Evolutionary conservation across 495 filamentous ascomycete species (phyloP), one percentile per base, ranked within the genome.

Genomic region (Choiromyces venosus): DNA sequence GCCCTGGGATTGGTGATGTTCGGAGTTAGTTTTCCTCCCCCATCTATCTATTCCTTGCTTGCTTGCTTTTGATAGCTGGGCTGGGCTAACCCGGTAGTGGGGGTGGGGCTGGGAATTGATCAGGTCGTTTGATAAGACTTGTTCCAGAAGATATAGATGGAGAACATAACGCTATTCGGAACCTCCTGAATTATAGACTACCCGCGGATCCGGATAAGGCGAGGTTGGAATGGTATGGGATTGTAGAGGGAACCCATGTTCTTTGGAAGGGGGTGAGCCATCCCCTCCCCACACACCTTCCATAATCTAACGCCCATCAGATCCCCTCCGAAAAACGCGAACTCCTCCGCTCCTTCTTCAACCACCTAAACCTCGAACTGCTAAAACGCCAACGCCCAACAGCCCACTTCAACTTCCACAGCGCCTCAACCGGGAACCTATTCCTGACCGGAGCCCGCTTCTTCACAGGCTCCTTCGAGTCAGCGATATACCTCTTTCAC

Each of bases 1-100:
- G 94, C 0, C 94, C 94, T 68, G 93, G 93, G 18, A 96, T 97
- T 82, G 93, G 93, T 40, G 93, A 97, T 84, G 86, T 96, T 64
- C 87, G 93, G 82, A 97, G 93, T 96, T 84, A 76, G 90, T 85
- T 65, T n/a, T 37, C 65, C 61, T 67, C 73, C 68, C n/a, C n/a
- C n/a, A n/a, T n/a, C n/a, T 67, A 68, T 68, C 35, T 65, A 61
- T 64, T 78, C 37, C 52, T 64, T 70, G 9, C 69, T 37, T 36
- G 12, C 9, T 16, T 16, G 39, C 36, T 42, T 56, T 4, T 73
- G 37, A 42, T 35, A 37, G 29, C 35, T 66, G 33, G 66, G 67
- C 29, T 33, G 46, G 18, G 56, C 33, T 75, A 21, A 36, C 40
- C 61, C 21, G 44, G 42, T 44, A 38, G 65, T 78, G 76, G 75